These are phyloP conservation scores for Mortierella sp. DNA, from an alignment of 371 early-diverging fungal genomes.

Conservation along the genomic window DNA sequence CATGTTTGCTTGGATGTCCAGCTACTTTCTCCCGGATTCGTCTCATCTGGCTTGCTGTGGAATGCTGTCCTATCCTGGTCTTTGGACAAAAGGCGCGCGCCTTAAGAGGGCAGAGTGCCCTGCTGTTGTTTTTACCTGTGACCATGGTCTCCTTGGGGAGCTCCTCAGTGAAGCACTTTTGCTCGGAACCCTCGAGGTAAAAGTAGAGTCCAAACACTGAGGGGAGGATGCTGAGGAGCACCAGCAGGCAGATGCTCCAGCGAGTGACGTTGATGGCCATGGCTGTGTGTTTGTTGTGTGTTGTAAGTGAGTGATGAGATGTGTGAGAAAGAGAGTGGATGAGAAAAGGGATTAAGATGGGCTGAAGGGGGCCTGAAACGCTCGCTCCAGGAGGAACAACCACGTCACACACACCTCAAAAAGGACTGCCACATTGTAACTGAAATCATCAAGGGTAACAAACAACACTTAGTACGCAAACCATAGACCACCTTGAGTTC, in stretches of 20 bases:
- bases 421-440: no score
- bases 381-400: neutral
- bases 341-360: neutral
- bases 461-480: neutral
- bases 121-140: conserved; percentile 66
- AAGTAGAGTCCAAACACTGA: conserved; percentile 79
- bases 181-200: conserved; percentile 89
- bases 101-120: neutral
- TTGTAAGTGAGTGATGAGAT: neutral
- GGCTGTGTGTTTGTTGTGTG: conserved; percentile 9
- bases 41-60: neutral
- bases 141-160: conserved; percentile 93
- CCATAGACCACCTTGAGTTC: neutral
- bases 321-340: neutral
- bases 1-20: neutral
- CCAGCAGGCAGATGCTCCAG: conserved; percentile 49
- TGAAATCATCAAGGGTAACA: no score
- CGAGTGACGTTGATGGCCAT: conserved; percentile 54
- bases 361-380: conserved; percentile 6
- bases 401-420: neutral
- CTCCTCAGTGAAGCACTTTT: conserved; percentile 96
- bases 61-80: neutral
- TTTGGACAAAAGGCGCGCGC: neutral
- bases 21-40: neutral
- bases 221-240: conserved; percentile 56